Conservation (phyloP, 306 rosid species). For the Fragaria ananassa region DNA sequence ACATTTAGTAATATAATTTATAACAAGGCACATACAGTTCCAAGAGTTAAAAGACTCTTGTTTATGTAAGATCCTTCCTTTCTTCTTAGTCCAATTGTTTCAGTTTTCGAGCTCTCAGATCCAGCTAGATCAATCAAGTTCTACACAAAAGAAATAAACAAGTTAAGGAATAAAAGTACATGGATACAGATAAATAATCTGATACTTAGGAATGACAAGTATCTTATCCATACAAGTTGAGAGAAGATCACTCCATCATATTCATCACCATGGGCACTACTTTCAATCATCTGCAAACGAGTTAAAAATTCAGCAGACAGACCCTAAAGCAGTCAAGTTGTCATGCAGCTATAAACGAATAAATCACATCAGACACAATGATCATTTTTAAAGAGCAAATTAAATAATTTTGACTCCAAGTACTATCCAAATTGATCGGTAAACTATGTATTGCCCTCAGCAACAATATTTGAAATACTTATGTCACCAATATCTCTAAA, state of each 20-base stretch:
- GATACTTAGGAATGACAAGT: conserved; percentile 15
- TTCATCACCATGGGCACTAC: conserved; percentile 95
- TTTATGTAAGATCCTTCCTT: conserved; percentile 99
- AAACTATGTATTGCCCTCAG: not conserved
- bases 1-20: conserved; percentile 6
- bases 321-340: conserved; percentile 1
- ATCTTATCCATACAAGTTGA: conserved; percentile 76
- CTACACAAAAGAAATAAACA: conserved; percentile 36
- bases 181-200: conserved; percentile 3
- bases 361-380: not conserved
- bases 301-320: conserved; percentile 16
- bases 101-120: conserved; percentile 99
- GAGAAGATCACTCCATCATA: conserved; percentile 98
- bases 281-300: conserved; percentile 90
- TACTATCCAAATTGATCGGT: not conserved
- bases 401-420: not conserved
- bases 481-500: not conserved
- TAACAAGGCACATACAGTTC: conserved; percentile 68
- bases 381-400: not conserved
- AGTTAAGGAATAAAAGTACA: conserved; percentile 5
- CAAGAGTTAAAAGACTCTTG: conserved; percentile 97
- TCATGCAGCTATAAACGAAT: conserved; percentile 8
- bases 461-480: not conserved
- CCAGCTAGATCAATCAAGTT: conserved; percentile 98
- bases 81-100: conserved; percentile 94